These are phyloP conservation scores for Phialophora verrucosa DNA, from an alignment of 2,329 filamentous ascomycete species.

Conservation along the genomic window DNA sequence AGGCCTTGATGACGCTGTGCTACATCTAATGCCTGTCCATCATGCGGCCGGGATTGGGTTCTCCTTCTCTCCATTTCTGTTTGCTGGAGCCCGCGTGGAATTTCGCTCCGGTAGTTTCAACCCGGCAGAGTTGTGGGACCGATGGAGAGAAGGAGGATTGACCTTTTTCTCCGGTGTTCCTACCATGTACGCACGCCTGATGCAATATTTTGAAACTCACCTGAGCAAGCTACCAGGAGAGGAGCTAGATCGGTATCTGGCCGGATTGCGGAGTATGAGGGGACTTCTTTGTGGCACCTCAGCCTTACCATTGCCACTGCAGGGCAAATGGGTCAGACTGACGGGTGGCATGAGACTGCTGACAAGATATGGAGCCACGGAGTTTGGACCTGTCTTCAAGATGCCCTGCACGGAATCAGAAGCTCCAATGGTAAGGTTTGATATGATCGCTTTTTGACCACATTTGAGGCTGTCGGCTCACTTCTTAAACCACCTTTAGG, in stretches of 20 bases:
- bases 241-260: constrained; percentile 47
- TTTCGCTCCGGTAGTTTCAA: constrained; percentile 49
- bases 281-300: constrained; percentile 46
- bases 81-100: constrained; percentile 49
- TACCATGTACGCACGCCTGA: constrained; percentile 50
- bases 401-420: constrained; percentile 42
- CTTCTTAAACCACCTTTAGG: constrained; percentile 4
- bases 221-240: constrained; percentile 30
- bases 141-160: constrained; percentile 44
- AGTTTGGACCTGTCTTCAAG: constrained; percentile 52
- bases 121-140: constrained; percentile 46
- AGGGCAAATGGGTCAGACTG: constrained; percentile 55
- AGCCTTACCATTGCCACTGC: constrained; percentile 55
- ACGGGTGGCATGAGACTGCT: constrained; percentile 48
- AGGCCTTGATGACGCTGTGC: constrained; percentile 42
- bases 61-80: constrained; percentile 47
- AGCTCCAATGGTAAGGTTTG: constrained; percentile 23
- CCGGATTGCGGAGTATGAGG: constrained; percentile 43
- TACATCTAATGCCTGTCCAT: constrained; percentile 45
- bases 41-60: constrained; percentile 38
- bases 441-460: no score
- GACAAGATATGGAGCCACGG: constrained; percentile 52
- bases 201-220: constrained; percentile 40
- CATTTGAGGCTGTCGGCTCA: no score
- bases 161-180: constrained; percentile 49